Evolutionary conservation across 1,284 basidiomycete genomes (phyloP).

Genomic region (Austroboletus novae-zelandiae): DNA sequence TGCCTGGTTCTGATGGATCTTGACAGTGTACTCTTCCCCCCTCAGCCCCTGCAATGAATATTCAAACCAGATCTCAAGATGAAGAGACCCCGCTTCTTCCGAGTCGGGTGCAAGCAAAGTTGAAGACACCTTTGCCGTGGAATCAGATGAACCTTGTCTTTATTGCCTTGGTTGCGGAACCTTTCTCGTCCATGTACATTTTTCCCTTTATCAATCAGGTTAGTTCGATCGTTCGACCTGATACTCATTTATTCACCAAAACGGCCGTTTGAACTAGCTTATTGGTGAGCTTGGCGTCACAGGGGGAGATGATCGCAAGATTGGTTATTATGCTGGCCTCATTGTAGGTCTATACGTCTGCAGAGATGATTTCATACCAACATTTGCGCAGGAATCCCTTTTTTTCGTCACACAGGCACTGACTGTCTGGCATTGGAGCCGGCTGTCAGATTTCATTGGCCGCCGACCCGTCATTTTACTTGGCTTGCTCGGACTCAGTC

Average conservation of each 20-base stretch:
- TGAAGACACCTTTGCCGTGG: constrained; percentile 27
- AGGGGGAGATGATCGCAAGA: constrained; percentile 49
- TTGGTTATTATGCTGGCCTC: constrained; percentile 68
- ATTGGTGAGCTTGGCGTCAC: constrained; percentile 30
- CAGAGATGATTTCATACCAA: neutral
- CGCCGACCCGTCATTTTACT: constrained; percentile 69
- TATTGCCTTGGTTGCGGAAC: constrained; percentile 24
- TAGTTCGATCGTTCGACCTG: neutral
- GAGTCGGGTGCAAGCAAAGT: constrained; percentile 7
- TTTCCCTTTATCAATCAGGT: constrained; percentile 14
- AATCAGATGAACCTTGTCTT: constrained; percentile 17
- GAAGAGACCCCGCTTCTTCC: constrained; percentile 25
- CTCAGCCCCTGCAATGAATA: constrained; percentile 5
- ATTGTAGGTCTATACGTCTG: constrained; percentile 42
- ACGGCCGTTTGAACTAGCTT: constrained; percentile 2
- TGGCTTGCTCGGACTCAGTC: constrained; percentile 61
- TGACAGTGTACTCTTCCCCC: neutral
- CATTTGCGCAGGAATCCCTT: constrained; percentile 57
- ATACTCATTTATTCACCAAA: constrained; percentile 27
- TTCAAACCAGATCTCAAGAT: neutral
- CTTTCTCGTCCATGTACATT: constrained; percentile 25
- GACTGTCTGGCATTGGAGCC: constrained; percentile 72
- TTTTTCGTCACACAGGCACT: constrained; percentile 35
- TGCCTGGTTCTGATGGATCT: too few species aligned
- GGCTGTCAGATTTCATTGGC: constrained; percentile 67